Conservation (phyloP, 1,284 basidiomycete species). For the Cryptococcus sp. region DNA sequence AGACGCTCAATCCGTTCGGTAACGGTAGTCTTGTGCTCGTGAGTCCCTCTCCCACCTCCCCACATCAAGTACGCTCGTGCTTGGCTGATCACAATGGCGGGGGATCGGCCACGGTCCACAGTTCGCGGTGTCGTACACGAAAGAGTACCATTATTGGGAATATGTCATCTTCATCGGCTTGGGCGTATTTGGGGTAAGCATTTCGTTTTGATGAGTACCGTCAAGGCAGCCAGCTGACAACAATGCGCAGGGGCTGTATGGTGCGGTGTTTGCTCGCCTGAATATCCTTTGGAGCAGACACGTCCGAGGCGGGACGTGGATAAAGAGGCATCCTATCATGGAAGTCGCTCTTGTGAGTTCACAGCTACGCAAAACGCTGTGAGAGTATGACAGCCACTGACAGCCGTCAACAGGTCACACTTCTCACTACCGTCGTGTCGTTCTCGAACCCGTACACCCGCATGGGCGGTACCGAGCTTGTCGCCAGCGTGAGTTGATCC, state of each 20-base stretch:
- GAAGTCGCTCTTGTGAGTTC: conserved; percentile 75
- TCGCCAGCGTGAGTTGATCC: conserved; percentile 53
- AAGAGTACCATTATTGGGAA: conserved; percentile 50
- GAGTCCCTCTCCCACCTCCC: conserved; percentile 15
- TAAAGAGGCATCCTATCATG: conserved; percentile 71
- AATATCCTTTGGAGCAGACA: conserved; percentile 85
- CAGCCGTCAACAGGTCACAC: conserved; percentile 60
- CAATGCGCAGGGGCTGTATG: conserved; percentile 72
- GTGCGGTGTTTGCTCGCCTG: conserved; percentile 80
- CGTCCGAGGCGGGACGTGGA: conserved; percentile 75
- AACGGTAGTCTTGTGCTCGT: conserved; percentile 54
- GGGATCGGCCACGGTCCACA: too few relatives aligned
- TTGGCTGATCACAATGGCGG: background rate
- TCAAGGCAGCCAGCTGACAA: background rate
- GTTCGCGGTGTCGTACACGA: conserved; percentile 48
- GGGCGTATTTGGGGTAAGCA: conserved; percentile 74
- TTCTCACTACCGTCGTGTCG: conserved; percentile 69
- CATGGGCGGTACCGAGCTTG: conserved; percentile 92
- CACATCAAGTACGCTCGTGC: background rate
- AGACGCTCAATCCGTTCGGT: conserved; percentile 85
- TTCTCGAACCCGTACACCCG: conserved; percentile 88
- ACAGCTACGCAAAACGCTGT: conserved; percentile 7
- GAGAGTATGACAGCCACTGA: background rate
- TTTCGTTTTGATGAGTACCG: background rate
- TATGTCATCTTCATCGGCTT: conserved; percentile 73